These are phyloP conservation scores for Podospora pseudopauciseta DNA, from an alignment of 495 filamentous ascomycete genomes.

Conservation along the genomic window DNA sequence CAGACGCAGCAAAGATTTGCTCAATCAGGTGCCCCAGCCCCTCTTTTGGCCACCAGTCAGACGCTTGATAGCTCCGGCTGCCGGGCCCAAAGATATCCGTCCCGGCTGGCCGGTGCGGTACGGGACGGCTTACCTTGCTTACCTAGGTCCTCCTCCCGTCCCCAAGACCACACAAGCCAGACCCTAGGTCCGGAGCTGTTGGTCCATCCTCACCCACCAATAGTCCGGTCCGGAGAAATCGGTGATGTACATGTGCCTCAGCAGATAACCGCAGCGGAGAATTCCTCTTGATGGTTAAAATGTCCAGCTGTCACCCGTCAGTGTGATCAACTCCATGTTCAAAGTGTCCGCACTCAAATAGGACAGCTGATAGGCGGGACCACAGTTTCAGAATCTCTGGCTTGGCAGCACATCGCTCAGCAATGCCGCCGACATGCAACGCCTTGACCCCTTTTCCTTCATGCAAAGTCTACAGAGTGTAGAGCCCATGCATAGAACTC, in stretches of 20 bases:
- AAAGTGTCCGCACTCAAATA: neutral
- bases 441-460: conserved; percentile 1
- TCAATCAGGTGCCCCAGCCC: neutral
- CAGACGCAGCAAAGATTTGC: neutral
- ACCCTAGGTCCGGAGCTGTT: neutral
- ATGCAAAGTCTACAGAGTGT: neutral
- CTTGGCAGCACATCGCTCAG: neutral
- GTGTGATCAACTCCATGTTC: neutral
- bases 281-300: neutral
- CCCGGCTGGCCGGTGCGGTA: neutral
- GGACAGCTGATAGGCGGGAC: neutral
- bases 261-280: neutral
- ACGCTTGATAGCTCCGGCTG: neutral
- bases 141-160: neutral
- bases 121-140: neutral
- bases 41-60: neutral
- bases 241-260: neutral
- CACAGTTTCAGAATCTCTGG: conserved; percentile 1
- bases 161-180: neutral
- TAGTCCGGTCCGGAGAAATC: neutral
- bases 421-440: neutral
- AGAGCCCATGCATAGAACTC: neutral
- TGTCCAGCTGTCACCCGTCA: neutral
- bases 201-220: neutral
- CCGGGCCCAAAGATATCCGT: neutral